Base-by-base conservation (phyloP, 2,329 filamentous ascomycete genomes). In the Fusarium devonianum region DNA sequence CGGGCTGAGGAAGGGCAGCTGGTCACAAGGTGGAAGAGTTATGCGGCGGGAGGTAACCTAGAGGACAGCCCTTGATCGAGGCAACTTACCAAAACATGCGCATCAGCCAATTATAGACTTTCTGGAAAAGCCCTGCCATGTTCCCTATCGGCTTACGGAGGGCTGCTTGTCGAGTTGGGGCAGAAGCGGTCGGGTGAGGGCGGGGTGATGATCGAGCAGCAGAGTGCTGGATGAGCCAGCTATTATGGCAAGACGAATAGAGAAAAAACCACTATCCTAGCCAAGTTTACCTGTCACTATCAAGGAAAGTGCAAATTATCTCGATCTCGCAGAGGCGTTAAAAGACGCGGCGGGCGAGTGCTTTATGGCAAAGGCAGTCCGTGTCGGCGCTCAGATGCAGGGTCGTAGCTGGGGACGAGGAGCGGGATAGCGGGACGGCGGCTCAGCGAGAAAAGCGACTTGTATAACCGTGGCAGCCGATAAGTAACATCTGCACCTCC, bases 41-140 rank as follows among this genome's bases (percentile, higher is more conserved):
- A 40, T 35, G 47, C 19, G 29, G 28, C 44, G 38, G 34, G 26
- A 43, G 25, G 43, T 39, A 34, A 30, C 49, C 48, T 22, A 43
- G 42, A 35, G 44, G 45, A 42, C 32, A 40, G 41, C 40, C 33
- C 26, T 28, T 38, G 43, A 42, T 44, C 23, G 28, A 21, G 49
- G 22, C 45, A 38, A 82, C 84, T 79, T 69, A 97, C 93, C 94
- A 99, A 77, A 99, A 97, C 69, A 94, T 89, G 80, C 93, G 88
- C 78, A 99, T 79, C 73, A 97, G 81, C 93, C 93, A 97, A 84
- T 97, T 94, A 81, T 97, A 97, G 74, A 99, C 87, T 77, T 87
- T 88, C 71, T 88, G 89, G 75, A 99, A 96, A 72, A 99, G 78
- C 66, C 90, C 89, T 67, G 91, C 89, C 92, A 97, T 97, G 33